Conservation (phyloP, 108 stramenopile species). For the Cyclotella choctawhatcheeana region DNA sequence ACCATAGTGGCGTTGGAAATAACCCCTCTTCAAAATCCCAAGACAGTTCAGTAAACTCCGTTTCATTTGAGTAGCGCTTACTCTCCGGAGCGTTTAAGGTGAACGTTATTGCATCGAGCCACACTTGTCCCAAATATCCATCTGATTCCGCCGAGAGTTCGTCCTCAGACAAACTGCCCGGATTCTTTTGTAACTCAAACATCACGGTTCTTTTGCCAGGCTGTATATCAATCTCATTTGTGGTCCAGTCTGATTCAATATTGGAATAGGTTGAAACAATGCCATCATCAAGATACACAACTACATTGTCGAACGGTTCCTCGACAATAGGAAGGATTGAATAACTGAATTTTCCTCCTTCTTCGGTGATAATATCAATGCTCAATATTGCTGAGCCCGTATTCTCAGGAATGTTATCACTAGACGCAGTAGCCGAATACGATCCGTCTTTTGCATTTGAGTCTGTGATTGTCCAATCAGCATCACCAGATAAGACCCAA, state of each 20-base stretch:
- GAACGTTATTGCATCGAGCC: slow-evolving; percentile 44
- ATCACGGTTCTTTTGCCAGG: slow-evolving; percentile 48
- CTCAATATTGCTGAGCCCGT: slow-evolving; percentile 37
- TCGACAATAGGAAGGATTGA: slow-evolving; percentile 27
- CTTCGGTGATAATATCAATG: slow-evolving; percentile 52
- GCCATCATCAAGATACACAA: slow-evolving; percentile 33
- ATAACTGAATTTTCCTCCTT: slow-evolving; percentile 34
- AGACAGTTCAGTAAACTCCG: neutral
- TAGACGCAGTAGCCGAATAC: slow-evolving; percentile 31
- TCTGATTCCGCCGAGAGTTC: slow-evolving; percentile 7
- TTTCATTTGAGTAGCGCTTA: too few relatives aligned
- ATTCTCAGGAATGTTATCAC: slow-evolving; percentile 19
- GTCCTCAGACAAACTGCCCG: slow-evolving; percentile 34
- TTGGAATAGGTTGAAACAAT: slow-evolving; percentile 19
- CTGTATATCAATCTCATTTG: slow-evolving; percentile 31
- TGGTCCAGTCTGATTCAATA: slow-evolving; percentile 26
- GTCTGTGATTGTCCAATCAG: slow-evolving; percentile 46
- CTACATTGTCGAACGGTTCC: slow-evolving; percentile 34
- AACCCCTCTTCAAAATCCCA: slow-evolving; percentile 4
- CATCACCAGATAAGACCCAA: slow-evolving; percentile 46
- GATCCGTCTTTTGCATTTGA: slow-evolving; percentile 22
- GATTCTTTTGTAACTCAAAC: slow-evolving; percentile 42
- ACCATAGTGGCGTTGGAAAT: slow-evolving; percentile 19
- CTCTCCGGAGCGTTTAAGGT: too few relatives aligned
- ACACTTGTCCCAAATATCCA: slow-evolving; percentile 32